Conservation (phyloP, 169 alveolate species). For the Cyclospora cayetanensis region DNA sequence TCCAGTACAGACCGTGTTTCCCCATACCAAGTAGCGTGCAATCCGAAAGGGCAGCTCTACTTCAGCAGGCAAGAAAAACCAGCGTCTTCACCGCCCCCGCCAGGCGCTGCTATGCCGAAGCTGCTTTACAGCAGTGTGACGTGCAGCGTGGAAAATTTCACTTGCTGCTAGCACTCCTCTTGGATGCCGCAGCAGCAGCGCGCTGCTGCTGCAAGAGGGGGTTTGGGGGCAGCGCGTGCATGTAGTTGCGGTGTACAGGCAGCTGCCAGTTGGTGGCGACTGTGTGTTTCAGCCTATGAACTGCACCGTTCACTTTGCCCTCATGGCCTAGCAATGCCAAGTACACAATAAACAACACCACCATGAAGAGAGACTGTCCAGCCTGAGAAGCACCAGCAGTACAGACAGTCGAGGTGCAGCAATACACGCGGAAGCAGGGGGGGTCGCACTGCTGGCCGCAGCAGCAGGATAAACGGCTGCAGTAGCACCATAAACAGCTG, state of each 20-base stretch:
- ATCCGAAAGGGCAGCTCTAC: too few species aligned
- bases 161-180: constrained; percentile 9
- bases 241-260: constrained; percentile 45
- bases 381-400: not conserved
- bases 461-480: not conserved
- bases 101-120: too few species aligned
- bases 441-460: too few species aligned
- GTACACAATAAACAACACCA: constrained; percentile 21
- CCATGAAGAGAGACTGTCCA: constrained; percentile 49
- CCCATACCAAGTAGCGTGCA: too few species aligned
- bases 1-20: too few species aligned
- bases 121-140: too few species aligned
- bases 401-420: not conserved
- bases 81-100: too few species aligned
- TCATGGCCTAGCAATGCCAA: constrained; percentile 38
- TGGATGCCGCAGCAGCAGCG: not conserved
- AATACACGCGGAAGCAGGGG: not conserved
- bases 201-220: constrained; percentile 18
- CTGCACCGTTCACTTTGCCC: constrained; percentile 61
- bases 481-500: not conserved
- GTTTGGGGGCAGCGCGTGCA: constrained; percentile 54
- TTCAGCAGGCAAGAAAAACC: too few species aligned
- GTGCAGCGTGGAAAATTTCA: too few species aligned
- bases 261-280: constrained; percentile 36
- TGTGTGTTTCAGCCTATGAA: constrained; percentile 4